Evolutionary conservation across 1,284 basidiomycete genomes (phyloP).

Genomic region (Heterobasidion annosum): DNA sequence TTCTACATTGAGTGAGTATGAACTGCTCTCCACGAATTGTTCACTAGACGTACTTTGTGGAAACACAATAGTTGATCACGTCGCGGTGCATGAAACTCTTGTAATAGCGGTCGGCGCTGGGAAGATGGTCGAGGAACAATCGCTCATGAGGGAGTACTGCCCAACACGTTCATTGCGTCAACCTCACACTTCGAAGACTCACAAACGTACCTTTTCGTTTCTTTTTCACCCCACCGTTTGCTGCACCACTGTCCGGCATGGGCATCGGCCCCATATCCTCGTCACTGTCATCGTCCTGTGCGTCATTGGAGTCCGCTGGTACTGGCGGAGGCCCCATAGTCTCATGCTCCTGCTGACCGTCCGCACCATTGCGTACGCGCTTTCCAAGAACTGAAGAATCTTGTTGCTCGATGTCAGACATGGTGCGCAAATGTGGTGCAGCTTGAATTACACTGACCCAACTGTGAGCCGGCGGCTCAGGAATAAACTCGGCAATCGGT

Average conservation of each 20-base stretch:
- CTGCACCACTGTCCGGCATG: constrained; percentile 37
- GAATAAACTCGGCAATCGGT: no score
- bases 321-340: constrained; percentile 10
- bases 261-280: constrained; percentile 77
- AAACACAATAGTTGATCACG: constrained; percentile 78
- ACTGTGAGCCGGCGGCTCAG: no score
- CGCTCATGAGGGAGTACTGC: constrained; percentile 71
- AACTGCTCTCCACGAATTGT: constrained; percentile 4
- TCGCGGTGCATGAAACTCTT: constrained; percentile 99
- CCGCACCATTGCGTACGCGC: constrained; percentile 37
- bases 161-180: constrained; percentile 18
- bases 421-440: neutral
- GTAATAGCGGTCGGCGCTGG: constrained; percentile 88
- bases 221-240: constrained; percentile 41
- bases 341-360: constrained; percentile 15
- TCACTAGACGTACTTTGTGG: constrained; percentile 59
- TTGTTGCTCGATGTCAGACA: constrained; percentile 21
- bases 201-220: constrained; percentile 56
- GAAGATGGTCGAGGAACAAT: constrained; percentile 87
- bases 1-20: constrained; percentile 38
- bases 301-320: constrained; percentile 18
- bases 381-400: constrained; percentile 52
- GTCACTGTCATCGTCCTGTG: constrained; percentile 25
- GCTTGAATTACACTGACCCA: no score
- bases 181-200: constrained; percentile 18